Conservation (phyloP, 2,329 filamentous ascomycete genomes). For the Penicillium brasilianum region DNA sequence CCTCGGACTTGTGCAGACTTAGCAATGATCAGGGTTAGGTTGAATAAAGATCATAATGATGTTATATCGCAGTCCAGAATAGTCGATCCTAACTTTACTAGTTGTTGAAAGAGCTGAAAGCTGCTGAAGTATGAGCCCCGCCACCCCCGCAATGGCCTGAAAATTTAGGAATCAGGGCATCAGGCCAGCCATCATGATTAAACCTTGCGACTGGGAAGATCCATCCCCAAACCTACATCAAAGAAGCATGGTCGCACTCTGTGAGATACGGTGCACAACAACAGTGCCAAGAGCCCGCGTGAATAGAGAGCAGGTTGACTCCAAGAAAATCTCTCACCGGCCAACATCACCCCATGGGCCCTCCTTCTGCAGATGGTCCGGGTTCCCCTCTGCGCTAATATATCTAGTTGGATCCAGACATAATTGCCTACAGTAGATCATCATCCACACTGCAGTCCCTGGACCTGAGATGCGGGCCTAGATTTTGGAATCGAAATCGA, state of each 20-base stretch:
- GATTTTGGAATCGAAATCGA: not conserved
- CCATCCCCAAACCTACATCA: not conserved
- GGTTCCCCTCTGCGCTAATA: conserved; percentile 6
- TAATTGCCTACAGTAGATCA: conserved; percentile 4
- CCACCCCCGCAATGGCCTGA: conserved; percentile 1
- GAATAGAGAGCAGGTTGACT: not conserved
- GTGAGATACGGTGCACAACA: not conserved
- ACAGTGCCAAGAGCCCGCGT: not conserved
- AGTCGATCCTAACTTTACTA: not conserved
- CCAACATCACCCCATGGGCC: not conserved
- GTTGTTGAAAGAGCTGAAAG: not conserved
- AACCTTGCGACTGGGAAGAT: not conserved
- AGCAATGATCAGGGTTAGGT: not conserved
- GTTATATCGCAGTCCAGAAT: too few relatives aligned
- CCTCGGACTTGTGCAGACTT: not conserved
- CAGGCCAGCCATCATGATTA: not conserved
- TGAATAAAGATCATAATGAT: not conserved
- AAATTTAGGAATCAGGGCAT: not conserved
- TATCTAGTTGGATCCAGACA: not conserved
- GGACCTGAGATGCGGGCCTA: not conserved
- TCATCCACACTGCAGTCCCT: not conserved
- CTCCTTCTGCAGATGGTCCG: not conserved
- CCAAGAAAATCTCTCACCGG: not conserved
- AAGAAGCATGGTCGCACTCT: not conserved
- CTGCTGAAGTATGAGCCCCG: not conserved